Evolutionary conservation across 345 rosid genomes (phyloP).

Genomic region (Eucalyptus pumila): DNA sequence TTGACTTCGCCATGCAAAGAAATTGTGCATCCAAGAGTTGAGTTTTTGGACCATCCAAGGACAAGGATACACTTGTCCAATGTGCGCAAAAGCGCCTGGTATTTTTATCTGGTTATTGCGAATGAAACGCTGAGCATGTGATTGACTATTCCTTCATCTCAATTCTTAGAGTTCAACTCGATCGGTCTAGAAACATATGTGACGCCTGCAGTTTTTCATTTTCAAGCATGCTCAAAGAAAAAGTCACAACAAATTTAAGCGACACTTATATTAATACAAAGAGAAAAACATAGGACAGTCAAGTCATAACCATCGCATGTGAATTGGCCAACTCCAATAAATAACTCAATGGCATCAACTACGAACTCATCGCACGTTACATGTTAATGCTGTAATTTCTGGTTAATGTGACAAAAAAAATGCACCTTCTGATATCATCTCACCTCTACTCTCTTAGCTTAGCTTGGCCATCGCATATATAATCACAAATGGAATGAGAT

Average conservation of each 20-base stretch:
- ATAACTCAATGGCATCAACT: background rate
- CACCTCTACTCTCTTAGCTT: background rate
- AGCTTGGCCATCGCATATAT: background rate
- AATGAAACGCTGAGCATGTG: background rate
- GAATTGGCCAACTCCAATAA: too few species aligned
- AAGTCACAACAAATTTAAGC: background rate
- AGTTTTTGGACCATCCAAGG: too few species aligned
- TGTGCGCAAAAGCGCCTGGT: background rate
- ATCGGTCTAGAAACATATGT: background rate
- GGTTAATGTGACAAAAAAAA: too few species aligned
- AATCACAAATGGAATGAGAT: background rate
- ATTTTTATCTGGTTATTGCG: too few species aligned
- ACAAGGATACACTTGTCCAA: background rate
- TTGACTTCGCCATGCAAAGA: too few species aligned
- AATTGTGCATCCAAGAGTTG: too few species aligned
- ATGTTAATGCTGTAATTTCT: background rate
- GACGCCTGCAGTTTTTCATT: background rate
- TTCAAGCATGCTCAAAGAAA: background rate
- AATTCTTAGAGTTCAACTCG: background rate
- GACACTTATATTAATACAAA: too few species aligned
- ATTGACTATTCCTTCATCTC: too few species aligned
- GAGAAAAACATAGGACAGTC: too few species aligned
- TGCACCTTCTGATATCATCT: background rate
- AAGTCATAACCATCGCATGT: too few species aligned
- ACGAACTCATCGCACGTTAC: background rate